phyloP scores from a whole-genome alignment of 768 basidiomycete genomes.

The Termitomyces sp. region DNA sequence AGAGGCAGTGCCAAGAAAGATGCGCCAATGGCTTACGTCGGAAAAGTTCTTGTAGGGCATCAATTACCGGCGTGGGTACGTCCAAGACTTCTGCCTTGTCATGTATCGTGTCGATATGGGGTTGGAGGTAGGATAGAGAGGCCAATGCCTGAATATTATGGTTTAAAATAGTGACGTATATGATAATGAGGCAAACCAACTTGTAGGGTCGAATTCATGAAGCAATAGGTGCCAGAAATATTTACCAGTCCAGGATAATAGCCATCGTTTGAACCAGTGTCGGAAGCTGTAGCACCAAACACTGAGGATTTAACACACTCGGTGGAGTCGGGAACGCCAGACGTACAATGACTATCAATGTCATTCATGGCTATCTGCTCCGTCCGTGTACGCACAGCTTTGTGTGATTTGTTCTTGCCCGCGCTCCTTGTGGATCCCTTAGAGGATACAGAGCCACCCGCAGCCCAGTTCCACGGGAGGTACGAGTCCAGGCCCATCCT shows the following conservation, averaged over 20 bases:
- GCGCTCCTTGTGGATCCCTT: slow-evolving; percentile 14
- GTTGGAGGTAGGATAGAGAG: slow-evolving; percentile 76
- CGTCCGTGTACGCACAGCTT: slow-evolving; percentile 42
- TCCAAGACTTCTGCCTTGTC: slow-evolving; percentile 73
- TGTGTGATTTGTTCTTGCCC: slow-evolving; percentile 43
- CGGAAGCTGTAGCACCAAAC: background rate
- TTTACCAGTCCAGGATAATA: slow-evolving; percentile 92
- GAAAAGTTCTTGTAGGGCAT: slow-evolving; percentile 68
- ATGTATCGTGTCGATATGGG: slow-evolving; percentile 72
- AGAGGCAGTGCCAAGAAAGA: background rate
- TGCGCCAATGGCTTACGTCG: slow-evolving; percentile 39
- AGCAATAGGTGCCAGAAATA: slow-evolving; percentile 93
- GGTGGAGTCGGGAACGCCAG: background rate
- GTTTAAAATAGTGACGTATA: slow-evolving; percentile 2
- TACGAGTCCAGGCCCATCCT: slow-evolving; percentile 54
- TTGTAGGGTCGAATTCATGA: slow-evolving; percentile 96
- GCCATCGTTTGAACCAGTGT: slow-evolving; percentile 27
- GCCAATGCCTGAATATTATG: slow-evolving; percentile 64
- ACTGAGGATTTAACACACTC: background rate
- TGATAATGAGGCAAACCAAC: slow-evolving; percentile 27
- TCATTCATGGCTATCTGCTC: slow-evolving; percentile 50
- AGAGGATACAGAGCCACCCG: slow-evolving; percentile 12
- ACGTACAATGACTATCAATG: slow-evolving; percentile 21
- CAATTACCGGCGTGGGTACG: slow-evolving; percentile 81
- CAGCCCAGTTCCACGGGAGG: slow-evolving; percentile 64